Base-by-base conservation (phyloP, 129 eudicot species). In the Solidago caesia region DNA sequence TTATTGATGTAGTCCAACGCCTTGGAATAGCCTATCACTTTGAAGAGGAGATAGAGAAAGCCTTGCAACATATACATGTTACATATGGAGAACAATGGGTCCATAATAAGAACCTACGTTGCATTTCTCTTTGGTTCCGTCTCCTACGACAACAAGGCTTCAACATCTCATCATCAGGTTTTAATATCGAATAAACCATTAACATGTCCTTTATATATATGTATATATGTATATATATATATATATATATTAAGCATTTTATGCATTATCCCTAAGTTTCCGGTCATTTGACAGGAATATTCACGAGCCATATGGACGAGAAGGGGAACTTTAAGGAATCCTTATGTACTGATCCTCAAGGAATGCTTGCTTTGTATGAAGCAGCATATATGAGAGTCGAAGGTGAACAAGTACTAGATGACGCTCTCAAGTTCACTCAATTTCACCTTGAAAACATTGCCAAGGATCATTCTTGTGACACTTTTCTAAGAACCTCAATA, bases 291-390 rank as follows among this genome's bases (percentile, higher is more conserved):
- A 15, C 26, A 58, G 10, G 63, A 58, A 58, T 58, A 58, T 67
- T 67, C 43, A 21, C 9, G 6, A 67, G 8, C 3, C 25, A 44
- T 21, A 67, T 3, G 55, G 56, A 47, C 8, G n/a, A 67, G 10
- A 12, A 67, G 2, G 72, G 72, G 44, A 8, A 42, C 6, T 46
- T 47, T 68, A 68, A n/a, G 41, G 56, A 67, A 21, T 67, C 72
- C 8, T 26, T 68, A 68, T 9, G 43, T 21, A 51, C 7, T 44
- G 53, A 66, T 44, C 1, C 49, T 44, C 15, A 66, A 44, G 41
- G 27, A 5, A 6, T 66, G 58, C 60, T 68, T 27, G 46, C 29
- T 26, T 48, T 68, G 73, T 68, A 68, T 49, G 73, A 68, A 39
- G 73, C 73, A 14, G 7, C 73, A 4, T 48, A 48, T 48, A 6